These are phyloP conservation scores for Vaccinium corymbosum DNA, from an alignment of 148 eudicot species.

Conservation along the genomic window DNA sequence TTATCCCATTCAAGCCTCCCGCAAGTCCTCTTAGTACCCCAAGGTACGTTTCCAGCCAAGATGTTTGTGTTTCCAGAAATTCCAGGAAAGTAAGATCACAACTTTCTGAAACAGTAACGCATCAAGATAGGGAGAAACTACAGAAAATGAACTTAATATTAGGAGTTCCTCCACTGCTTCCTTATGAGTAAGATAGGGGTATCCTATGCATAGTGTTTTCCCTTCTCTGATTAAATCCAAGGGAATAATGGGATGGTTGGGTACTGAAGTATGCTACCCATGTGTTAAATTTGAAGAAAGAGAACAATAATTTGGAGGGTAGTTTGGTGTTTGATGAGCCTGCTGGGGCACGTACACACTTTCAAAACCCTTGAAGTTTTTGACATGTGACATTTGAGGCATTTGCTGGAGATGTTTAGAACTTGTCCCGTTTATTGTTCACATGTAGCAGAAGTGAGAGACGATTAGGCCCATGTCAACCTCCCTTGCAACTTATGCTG, in stretches of 20 bases:
- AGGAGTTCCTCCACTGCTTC: background rate
- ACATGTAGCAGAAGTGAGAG: background rate
- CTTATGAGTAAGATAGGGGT: background rate
- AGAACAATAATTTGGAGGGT: background rate
- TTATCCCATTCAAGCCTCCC: constrained; percentile 61
- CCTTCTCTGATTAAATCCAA: background rate
- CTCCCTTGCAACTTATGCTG: background rate
- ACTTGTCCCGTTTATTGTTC: background rate
- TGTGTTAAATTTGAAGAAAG: background rate
- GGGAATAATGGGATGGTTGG: background rate
- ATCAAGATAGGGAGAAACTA: background rate
- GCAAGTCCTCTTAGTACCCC: constrained; percentile 81
- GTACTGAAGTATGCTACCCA: background rate
- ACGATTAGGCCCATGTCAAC: background rate
- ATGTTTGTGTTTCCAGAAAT: constrained; percentile 80
- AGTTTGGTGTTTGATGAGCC: background rate
- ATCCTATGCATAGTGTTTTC: background rate
- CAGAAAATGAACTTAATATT: background rate
- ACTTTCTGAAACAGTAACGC: background rate
- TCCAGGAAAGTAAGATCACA: background rate
- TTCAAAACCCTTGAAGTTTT: background rate
- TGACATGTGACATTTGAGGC: too few species aligned
- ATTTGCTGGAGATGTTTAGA: background rate
- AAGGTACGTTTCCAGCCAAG: constrained; percentile 87
- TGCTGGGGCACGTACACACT: background rate